A percentile compares a stretch with the other conserved stretches of the same genome.
These are phyloP conservation scores for Henckelia pumila DNA, from an alignment of 257 asterid genomes.

Conservation along the genomic window DNA sequence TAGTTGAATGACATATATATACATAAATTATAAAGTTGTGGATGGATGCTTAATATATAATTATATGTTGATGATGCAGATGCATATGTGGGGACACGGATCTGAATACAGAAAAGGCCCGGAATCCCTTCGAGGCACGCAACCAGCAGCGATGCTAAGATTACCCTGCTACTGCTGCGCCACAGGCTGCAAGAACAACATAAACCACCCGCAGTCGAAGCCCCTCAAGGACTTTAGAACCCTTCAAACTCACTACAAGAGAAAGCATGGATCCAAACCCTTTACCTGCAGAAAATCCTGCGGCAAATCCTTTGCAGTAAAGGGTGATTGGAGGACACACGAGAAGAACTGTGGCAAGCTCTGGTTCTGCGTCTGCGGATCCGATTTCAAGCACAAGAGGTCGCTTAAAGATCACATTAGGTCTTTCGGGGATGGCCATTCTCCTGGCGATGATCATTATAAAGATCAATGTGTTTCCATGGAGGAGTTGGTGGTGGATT, in stretches of 20 bases:
- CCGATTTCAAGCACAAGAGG: conserved; percentile 86
- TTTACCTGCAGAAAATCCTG: conserved; percentile 67
- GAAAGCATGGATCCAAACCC: conserved; percentile 86
- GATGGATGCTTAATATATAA: too few relatives aligned
- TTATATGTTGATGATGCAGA: conserved; percentile 45
- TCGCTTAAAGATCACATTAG: conserved; percentile 84
- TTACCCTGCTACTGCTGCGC: conserved; percentile 89
- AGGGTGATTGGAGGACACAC: conserved; percentile 94
- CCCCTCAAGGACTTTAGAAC: conserved; percentile 90
- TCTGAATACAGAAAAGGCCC: conserved; percentile 84
- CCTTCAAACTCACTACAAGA: conserved; percentile 89
- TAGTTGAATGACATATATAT: too few relatives aligned
- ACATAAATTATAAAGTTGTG: too few relatives aligned
- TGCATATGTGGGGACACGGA: conserved; percentile 99
- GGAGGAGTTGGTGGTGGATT: conserved; percentile 32
- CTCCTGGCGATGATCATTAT: conserved; percentile 56
- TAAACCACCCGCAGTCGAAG: conserved; percentile 78
- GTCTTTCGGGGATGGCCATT: conserved; percentile 74
- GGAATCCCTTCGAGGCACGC: conserved; percentile 71
- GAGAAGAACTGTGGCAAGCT: conserved; percentile 91
- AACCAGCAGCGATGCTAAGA: conserved; percentile 88
- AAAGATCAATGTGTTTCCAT: conserved; percentile 41
- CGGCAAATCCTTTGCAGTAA: conserved; percentile 77
- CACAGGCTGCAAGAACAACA: conserved; percentile 81
- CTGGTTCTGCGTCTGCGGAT: conserved; percentile 87